phyloP scores from a whole-genome alignment of 2,329 filamentous ascomycete species.

The Neurospora crassa region DNA sequence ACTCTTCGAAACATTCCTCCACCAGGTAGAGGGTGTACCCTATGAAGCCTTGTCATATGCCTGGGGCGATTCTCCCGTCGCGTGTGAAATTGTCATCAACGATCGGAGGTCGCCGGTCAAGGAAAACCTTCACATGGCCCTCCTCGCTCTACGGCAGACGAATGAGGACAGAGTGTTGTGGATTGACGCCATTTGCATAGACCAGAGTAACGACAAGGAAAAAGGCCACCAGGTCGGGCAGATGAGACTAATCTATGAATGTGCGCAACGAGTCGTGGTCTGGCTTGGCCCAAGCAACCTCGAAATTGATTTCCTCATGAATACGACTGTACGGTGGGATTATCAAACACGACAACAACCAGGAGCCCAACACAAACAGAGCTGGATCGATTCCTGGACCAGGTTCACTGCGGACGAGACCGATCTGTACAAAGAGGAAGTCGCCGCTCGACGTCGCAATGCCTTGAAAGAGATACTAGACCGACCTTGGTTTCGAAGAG shows the following conservation, averaged over 20 bases:
- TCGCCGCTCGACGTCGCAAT: neutral
- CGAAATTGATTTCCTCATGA: neutral
- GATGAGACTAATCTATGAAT: constrained; percentile 8
- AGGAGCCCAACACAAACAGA: rapidly evolving
- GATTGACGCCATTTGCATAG: constrained; percentile 12
- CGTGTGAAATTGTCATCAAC: neutral
- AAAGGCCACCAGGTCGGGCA: constrained; percentile 7
- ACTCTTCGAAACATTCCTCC: constrained; percentile 9
- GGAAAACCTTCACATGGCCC: constrained; percentile 6
- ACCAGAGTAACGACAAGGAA: constrained; percentile 1
- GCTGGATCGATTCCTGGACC: neutral
- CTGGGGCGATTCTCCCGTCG: constrained; percentile 6
- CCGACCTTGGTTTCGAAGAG: constrained; percentile 5
- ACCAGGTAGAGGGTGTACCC: constrained; percentile 1
- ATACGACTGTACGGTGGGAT: neutral
- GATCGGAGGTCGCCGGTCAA: neutral
- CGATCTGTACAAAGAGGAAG: too few relatives aligned
- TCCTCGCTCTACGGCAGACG: constrained; percentile 6
- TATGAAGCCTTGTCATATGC: constrained; percentile 16
- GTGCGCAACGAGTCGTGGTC: constrained; percentile 7
- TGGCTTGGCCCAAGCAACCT: constrained; percentile 5
- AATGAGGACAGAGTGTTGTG: constrained; percentile 6
- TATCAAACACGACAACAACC: neutral
- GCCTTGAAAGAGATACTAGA: neutral
- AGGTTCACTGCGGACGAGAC: neutral